Evolutionary conservation across 139 green algal genomes (phyloP), one percentile per base, ranked within the genome.

Genomic region (Ettlia oleoabundans): DNA sequence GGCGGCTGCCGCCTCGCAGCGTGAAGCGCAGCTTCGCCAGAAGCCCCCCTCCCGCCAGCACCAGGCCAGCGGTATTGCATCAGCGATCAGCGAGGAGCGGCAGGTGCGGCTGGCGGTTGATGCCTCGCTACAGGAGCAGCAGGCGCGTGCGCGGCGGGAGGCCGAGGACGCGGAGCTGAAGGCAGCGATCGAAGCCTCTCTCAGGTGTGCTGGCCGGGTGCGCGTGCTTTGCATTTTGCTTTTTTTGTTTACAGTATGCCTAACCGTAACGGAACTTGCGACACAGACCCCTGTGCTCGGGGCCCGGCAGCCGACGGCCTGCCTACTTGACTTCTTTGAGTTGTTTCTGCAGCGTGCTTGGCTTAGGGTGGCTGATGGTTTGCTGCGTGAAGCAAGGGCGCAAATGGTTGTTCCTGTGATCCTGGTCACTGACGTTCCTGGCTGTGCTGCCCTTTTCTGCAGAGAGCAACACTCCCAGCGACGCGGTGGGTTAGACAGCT

Each of bases 101-200:
- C 30, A 88, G 70, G 4, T 85, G 47, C 32, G 51, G 32, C 38
- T 42, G 21, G 84, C 84, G 13, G 78, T 88, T 1, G 55, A 85
- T 52, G 84, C 68, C 0, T 85, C 78, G 32, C 77, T 85, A 24
- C 68, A 53, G 58, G 83, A 87, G 76, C 53, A 82, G 63, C 77
- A 66, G 22, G 10, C 26, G 43, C 6, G 32, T 3, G 28, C 26
- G 41, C 19, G 8, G 55, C 19, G 18, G 2, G 8, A 35, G 21
- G 47, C 37, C 1, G 73, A 69, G 26, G 73, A 80, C 2, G 73
- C 38, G 37, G 52, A 80, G 73, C 73, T 80, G 52, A 33, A 26
- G 37, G 73, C 73, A 3, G 73, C 73, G 24, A 80, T 80, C 3
- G 35, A 80, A 26, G 73, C 73, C 0, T 80, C 73, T 0, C 9